Evolutionary conservation across 352 stramenopile genomes (phyloP).

Genomic region (Phytophthora constricta): DNA sequence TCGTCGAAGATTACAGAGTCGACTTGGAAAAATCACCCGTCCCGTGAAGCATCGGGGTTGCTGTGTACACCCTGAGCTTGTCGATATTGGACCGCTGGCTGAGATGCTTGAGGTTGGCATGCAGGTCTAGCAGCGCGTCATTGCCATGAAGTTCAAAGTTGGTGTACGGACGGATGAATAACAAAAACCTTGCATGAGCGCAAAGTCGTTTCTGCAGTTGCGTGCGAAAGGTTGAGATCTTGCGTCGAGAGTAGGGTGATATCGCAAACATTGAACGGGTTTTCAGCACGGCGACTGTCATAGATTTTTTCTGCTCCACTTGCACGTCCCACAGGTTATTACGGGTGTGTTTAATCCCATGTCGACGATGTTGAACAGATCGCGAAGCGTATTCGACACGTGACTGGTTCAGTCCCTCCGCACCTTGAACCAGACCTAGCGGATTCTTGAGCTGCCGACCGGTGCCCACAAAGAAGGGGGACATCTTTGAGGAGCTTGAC

Average conservation of each 20-base stretch:
- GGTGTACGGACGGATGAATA: neutral
- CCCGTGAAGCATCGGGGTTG: slow-evolving; percentile 2
- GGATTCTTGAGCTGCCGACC: no score
- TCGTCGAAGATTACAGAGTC: slow-evolving; percentile 14
- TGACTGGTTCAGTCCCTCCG: no score
- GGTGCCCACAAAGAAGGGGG: no score
- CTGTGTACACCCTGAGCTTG: slow-evolving; percentile 21
- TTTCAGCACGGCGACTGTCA: neutral
- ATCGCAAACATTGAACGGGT: slow-evolving; percentile 13
- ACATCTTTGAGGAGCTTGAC: no score
- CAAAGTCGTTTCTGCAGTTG: slow-evolving; percentile 6
- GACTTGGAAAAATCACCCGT: slow-evolving; percentile 15
- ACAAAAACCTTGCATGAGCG: slow-evolving; percentile 13
- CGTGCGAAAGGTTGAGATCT: slow-evolving; percentile 13
- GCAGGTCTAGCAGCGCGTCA: slow-evolving; percentile 11
- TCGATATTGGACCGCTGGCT: slow-evolving; percentile 19
- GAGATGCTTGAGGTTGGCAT: slow-evolving; percentile 1
- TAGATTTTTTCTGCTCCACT: slow-evolving; percentile 14
- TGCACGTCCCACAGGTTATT: slow-evolving; percentile 12
- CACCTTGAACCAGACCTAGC: no score
- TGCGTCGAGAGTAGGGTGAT: slow-evolving; percentile 8
- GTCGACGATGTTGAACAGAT: slow-evolving; percentile 8
- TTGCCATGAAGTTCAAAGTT: slow-evolving; percentile 15
- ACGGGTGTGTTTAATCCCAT: slow-evolving; percentile 1
- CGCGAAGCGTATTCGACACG: slow-evolving; percentile 7